Conservation (phyloP, 306 rosid species). For the Pueraria montana region DNA sequence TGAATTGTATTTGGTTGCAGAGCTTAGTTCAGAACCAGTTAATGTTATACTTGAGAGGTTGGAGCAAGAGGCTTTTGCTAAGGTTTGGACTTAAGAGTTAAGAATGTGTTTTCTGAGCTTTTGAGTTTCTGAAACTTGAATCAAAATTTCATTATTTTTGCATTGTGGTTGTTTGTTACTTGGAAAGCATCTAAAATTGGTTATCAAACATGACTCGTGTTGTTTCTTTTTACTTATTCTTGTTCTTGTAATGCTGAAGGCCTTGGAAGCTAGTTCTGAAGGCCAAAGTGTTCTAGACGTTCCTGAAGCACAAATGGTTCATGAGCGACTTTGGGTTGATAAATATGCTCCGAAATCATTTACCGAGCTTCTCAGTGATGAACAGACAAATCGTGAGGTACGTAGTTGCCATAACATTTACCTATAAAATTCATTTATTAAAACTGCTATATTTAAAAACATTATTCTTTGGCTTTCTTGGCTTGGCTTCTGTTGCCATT, state of each 20-base stretch:
- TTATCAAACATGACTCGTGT: slow-evolving; percentile 21
- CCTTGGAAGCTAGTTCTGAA: slow-evolving; percentile 73
- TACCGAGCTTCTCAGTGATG: slow-evolving; percentile 95
- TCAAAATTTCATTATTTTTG: slow-evolving; percentile 13
- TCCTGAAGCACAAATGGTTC: slow-evolving; percentile 63
- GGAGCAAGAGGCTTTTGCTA: slow-evolving; percentile 84
- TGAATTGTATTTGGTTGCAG: slow-evolving; percentile 58
- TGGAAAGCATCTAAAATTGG: slow-evolving; percentile 15
- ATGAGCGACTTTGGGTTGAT: slow-evolving; percentile 94
- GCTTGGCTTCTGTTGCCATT: slow-evolving; percentile 35
- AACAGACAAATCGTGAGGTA: slow-evolving; percentile 98
- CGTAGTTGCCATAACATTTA: slow-evolving; percentile 32
- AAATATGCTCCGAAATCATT: slow-evolving; percentile 91
- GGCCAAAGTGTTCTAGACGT: slow-evolving; percentile 59
- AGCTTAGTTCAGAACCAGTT: slow-evolving; percentile 73
- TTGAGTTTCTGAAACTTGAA: slow-evolving; percentile 17
- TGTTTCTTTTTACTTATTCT: slow-evolving; percentile 32
- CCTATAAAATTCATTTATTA: not conserved
- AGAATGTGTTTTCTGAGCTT: slow-evolving; percentile 37
- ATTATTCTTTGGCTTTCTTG: slow-evolving; percentile 35
- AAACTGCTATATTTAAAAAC: slow-evolving; percentile 20
- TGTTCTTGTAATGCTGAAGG: slow-evolving; percentile 55
- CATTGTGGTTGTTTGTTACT: slow-evolving; percentile 20
- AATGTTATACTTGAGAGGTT: slow-evolving; percentile 67
- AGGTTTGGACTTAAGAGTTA: slow-evolving; percentile 64